Base-by-base conservation (phyloP, 495 filamentous ascomycete species). In the Xylaria cubensis region DNA sequence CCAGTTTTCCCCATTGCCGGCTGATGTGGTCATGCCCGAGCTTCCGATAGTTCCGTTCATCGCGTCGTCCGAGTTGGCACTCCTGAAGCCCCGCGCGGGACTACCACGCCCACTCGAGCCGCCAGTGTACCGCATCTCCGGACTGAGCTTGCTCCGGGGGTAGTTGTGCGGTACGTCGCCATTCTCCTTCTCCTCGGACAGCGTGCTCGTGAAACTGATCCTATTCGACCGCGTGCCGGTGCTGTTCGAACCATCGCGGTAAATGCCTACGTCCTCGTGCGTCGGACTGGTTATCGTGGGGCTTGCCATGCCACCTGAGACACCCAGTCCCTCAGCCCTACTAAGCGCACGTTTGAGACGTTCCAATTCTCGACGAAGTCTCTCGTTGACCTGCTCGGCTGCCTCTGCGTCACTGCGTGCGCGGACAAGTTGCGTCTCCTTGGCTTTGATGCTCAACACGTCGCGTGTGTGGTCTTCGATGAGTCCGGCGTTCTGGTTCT, bases 401-500 rank as follows among this genome's bases (percentile, higher is more conserved):
- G 93, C 88, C 81, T 99, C 95, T 56, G 92, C 92, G 73, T 99
- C 97, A 75, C 91, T 92, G 21, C 94, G 89, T 36, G 96, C 94
- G 34, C 97, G 90, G 10, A 98, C 94, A 9, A 99, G 86, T 76
- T 99, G 97, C 7, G 97, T 98, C 80, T 98, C 97, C 80, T 99
- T 99, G 44, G 97, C 97, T 74, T 98, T 98, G 81, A 98, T 95
- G 74, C 93, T 93, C 26, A 99, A 87, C 12, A 97, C 93, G 78
- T 98, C 96, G 64, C 95, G 86, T 2, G 97, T 99, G 77, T 98
- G 95, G 75, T 98, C 96, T 82, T 99, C 97, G 64, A 98, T 98
- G 19, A 98, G 86, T 74, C 97, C 92, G 19, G 97, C 96, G 75
- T 99, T 98, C 77, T 97, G 92, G 74, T 97, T 94, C 80, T 95